Percentiles rank a stretch among this genome's conserved stretches.
These are phyloP conservation scores for Tremellales sp. DNA, from an alignment of 1,284 basidiomycete species.

Conservation along the genomic window DNA sequence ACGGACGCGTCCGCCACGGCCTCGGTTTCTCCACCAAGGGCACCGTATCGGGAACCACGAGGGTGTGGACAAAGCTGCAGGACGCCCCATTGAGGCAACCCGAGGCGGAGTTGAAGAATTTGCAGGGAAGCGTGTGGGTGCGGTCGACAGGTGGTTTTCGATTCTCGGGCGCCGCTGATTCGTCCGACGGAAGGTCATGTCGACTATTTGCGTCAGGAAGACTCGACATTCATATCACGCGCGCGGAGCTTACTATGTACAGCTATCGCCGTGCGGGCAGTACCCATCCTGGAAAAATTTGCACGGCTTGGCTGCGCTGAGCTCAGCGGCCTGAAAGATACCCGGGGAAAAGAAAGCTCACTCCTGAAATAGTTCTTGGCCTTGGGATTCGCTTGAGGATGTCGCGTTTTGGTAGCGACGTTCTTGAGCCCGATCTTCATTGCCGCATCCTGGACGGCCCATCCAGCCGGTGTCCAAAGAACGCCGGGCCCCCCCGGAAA, in stretches of 20 bases:
- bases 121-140: conserved; percentile 28
- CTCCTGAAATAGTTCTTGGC: conserved; percentile 38
- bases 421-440: conserved; percentile 30
- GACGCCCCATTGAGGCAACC: conserved; percentile 39
- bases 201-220: background rate
- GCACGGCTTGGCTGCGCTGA: conserved; percentile 32
- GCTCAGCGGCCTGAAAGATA: background rate
- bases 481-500: conserved; percentile 30
- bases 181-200: background rate
- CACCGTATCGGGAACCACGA: conserved; percentile 32
- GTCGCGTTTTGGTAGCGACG: conserved; percentile 19
- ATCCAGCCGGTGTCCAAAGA: conserved; percentile 40
- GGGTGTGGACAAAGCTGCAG: conserved; percentile 41
- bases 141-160: conserved; percentile 4
- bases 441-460: conserved; percentile 40
- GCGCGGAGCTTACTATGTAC: conserved; percentile 39
- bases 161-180: background rate
- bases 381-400: conserved; percentile 8
- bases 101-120: conserved; percentile 43
- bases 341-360: conserved; percentile 17
- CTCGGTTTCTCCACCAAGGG: conserved; percentile 30
- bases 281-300: conserved; percentile 38
- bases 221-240: background rate
- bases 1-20: conserved; percentile 43
- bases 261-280: conserved; percentile 43